These are phyloP conservation scores for Globisporangium uncinulatum DNA, from an alignment of 352 stramenopile genomes.

Conservation along the genomic window DNA sequence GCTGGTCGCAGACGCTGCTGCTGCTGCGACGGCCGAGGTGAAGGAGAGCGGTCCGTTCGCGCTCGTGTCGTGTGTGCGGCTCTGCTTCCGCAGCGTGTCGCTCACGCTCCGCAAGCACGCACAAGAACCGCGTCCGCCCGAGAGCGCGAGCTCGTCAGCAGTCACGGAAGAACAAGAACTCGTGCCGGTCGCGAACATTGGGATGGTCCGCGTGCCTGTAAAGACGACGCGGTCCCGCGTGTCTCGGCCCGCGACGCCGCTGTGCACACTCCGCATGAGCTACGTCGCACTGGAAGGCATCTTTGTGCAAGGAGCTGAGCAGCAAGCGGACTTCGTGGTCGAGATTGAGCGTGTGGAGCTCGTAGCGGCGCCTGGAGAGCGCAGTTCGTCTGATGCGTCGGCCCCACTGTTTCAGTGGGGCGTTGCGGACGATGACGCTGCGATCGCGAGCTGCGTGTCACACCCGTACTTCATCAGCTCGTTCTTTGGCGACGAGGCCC, in stretches of 20 bases:
- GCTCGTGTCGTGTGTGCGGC: slow-evolving; percentile 37
- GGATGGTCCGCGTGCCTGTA: slow-evolving; percentile 59
- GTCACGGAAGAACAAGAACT: slow-evolving; percentile 37
- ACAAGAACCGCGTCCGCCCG: slow-evolving; percentile 16
- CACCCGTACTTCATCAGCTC: slow-evolving; percentile 74
- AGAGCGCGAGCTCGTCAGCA: slow-evolving; percentile 9
- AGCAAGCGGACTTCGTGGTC: slow-evolving; percentile 48
- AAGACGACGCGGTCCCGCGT: slow-evolving; percentile 36
- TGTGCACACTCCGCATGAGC: slow-evolving; percentile 44
- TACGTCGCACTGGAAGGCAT: slow-evolving; percentile 51
- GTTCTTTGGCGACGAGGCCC: slow-evolving; percentile 59
- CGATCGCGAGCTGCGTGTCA: slow-evolving; percentile 50
- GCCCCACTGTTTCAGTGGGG: slow-evolving; percentile 34
- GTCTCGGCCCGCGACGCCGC: slow-evolving; percentile 49
- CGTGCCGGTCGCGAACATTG: slow-evolving; percentile 78
- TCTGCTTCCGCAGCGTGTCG: slow-evolving; percentile 49
- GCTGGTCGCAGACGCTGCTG: slow-evolving; percentile 11
- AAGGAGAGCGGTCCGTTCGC: slow-evolving; percentile 11
- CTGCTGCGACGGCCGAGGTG: slow-evolving; percentile 4
- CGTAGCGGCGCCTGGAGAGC: slow-evolving; percentile 13
- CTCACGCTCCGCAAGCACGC: slow-evolving; percentile 66
- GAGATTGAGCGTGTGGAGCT: slow-evolving; percentile 68
- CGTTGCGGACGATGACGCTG: slow-evolving; percentile 21
- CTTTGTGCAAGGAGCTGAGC: slow-evolving; percentile 21
- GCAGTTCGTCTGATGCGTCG: not conserved